These are phyloP conservation scores for Leishmania major DNA, from an alignment of 208 protist genomes.

Conservation along the genomic window DNA sequence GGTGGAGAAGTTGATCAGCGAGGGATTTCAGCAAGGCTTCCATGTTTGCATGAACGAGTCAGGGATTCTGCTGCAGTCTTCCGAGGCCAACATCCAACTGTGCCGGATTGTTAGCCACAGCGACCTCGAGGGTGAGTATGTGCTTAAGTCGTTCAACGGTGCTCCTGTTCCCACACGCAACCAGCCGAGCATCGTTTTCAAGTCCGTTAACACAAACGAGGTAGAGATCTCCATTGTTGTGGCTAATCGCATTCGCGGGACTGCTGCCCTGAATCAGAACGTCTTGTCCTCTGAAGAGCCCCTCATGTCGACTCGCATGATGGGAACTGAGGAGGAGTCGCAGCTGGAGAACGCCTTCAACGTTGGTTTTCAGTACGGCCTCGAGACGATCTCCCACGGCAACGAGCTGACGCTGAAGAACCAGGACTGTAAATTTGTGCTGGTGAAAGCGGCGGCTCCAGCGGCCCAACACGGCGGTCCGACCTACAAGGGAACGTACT, in stretches of 20 bases:
- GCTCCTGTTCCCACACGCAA: slow-evolving; percentile 26
- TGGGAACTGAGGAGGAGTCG: slow-evolving; percentile 47
- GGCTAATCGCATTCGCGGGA: slow-evolving; percentile 52
- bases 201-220: slow-evolving; percentile 24
- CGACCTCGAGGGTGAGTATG: slow-evolving; percentile 58
- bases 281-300: slow-evolving; percentile 47
- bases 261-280: slow-evolving; percentile 43
- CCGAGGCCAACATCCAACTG: slow-evolving; percentile 42
- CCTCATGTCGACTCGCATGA: slow-evolving; percentile 53
- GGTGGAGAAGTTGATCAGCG: slow-evolving; percentile 48
- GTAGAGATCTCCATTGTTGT: slow-evolving; percentile 46
- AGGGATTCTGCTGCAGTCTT: slow-evolving; percentile 42
- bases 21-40: slow-evolving; percentile 46
- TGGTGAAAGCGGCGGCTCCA: slow-evolving; percentile 31
- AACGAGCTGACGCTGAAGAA: slow-evolving; percentile 55
- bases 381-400: slow-evolving; percentile 35
- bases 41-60: slow-evolving; percentile 39
- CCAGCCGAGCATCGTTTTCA: slow-evolving; percentile 52
- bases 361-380: slow-evolving; percentile 62
- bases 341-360: slow-evolving; percentile 56
- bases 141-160: slow-evolving; percentile 65
- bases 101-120: slow-evolving; percentile 40
- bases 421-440: slow-evolving; percentile 46
- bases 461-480: slow-evolving; percentile 41
- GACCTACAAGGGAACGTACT: slow-evolving; percentile 61